phyloP scores from a whole-genome alignment of 1,284 basidiomycete genomes.

The Cryptococcus maquisensis region DNA sequence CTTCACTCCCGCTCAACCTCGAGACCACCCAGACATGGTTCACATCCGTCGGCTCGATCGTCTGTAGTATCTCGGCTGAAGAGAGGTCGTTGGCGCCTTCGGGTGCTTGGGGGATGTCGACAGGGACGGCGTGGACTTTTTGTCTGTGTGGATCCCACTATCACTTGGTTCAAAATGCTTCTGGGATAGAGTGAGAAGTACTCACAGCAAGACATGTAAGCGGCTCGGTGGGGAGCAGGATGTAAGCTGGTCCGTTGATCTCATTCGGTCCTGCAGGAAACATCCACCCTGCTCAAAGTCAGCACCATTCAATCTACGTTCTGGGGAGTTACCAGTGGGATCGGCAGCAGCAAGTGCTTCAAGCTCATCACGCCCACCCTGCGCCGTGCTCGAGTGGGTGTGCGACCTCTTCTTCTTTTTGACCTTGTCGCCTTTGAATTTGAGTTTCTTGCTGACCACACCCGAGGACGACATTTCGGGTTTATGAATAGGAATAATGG shows the following conservation, averaged over 20 bases:
- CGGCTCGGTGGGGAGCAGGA: conserved; percentile 44
- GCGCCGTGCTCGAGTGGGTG: conserved; percentile 18
- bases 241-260: conserved; percentile 49
- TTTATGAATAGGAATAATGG: background rate
- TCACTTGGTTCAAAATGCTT: background rate
- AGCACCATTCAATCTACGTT: background rate
- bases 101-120: conserved; percentile 45
- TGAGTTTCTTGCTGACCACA: conserved; percentile 46
- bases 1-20: conserved; percentile 51
- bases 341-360: conserved; percentile 39
- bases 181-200: conserved; percentile 2
- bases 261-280: conserved; percentile 45
- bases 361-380: conserved; percentile 28
- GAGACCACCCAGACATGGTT: conserved; percentile 54
- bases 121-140: conserved; percentile 42
- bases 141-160: conserved; percentile 45
- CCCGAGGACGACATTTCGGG: conserved; percentile 20
- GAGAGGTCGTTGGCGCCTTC: conserved; percentile 44
- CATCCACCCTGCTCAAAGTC: conserved; percentile 45
- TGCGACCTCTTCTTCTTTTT: conserved; percentile 52
- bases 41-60: conserved; percentile 50
- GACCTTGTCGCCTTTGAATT: conserved; percentile 53
- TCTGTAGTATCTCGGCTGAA: conserved; percentile 34
- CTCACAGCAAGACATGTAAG: conserved; percentile 42
- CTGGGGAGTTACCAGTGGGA: conserved; percentile 32